phyloP scores from a whole-genome alignment of 2,329 filamentous ascomycete species.

The Diaporthe ilicicola region DNA sequence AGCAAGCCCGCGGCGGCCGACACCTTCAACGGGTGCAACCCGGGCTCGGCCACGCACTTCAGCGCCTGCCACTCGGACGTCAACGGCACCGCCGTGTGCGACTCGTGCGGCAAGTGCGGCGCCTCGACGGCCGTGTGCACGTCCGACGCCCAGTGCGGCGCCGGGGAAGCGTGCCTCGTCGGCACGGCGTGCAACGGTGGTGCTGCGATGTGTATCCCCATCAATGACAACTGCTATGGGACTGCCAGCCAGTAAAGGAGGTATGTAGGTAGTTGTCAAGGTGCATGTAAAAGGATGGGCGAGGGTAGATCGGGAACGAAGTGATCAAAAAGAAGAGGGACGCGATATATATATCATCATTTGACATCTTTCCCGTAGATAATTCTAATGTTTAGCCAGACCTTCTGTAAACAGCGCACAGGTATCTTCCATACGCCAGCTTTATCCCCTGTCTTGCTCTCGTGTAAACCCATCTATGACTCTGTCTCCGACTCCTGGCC shows the following conservation, averaged over 20 bases:
- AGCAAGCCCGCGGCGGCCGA: not conserved
- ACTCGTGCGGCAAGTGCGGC: constrained; percentile 27
- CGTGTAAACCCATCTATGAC: not conserved
- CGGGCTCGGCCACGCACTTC: not conserved
- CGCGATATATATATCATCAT: not conserved
- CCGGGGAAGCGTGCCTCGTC: constrained; percentile 10
- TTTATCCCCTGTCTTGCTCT: not conserved
- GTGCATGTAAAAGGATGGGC: not conserved
- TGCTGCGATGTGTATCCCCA: constrained; percentile 11
- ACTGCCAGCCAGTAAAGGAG: no score
- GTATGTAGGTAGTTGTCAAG: not conserved
- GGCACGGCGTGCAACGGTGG: not conserved
- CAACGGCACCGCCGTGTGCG: constrained; percentile 4
- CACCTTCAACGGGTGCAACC: constrained; percentile 30
- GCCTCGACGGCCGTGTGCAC: constrained; percentile 12
- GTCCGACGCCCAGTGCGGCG: constrained; percentile 13
- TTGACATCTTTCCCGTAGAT: not conserved
- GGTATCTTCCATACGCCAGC: not conserved
- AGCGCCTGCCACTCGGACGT: constrained; percentile 22
- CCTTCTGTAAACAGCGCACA: not conserved
- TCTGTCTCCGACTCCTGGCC: not conserved
- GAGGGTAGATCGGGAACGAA: not conserved
- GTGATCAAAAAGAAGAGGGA: no score
- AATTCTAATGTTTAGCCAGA: constrained; percentile 9
- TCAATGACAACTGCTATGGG: constrained; percentile 25